phyloP scores from a whole-genome alignment of 257 asterid species.

The Solanum dulcamara region DNA sequence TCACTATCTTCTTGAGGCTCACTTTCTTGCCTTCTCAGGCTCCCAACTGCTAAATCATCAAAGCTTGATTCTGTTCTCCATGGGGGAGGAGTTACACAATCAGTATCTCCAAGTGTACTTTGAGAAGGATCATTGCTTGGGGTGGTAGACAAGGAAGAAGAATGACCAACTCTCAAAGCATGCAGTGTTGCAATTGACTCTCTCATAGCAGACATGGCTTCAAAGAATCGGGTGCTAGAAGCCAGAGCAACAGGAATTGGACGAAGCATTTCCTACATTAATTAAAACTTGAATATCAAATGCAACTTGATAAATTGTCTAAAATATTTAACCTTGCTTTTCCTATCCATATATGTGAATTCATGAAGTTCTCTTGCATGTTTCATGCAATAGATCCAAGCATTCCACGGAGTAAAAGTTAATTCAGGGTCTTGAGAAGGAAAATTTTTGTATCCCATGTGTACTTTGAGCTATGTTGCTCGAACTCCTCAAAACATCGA shows the following conservation, averaged over 20 bases:
- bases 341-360: not conserved
- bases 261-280: conserved; percentile 78
- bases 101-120: conserved; percentile 27
- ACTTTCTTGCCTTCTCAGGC: conserved; percentile 25
- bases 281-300: not conserved
- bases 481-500: not conserved
- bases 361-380: not conserved
- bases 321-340: not conserved
- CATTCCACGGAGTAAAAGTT: not conserved
- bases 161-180: conserved; percentile 62
- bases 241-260: conserved; percentile 98
- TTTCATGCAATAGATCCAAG: not conserved
- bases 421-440: not conserved
- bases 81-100: conserved; percentile 64
- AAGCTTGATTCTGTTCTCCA: conserved; percentile 67
- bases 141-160: conserved; percentile 22
- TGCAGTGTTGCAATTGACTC: conserved; percentile 86
- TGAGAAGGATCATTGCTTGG: conserved; percentile 2
- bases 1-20: conserved; percentile 22
- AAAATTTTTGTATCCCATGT: not conserved
- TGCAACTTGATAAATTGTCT: not conserved
- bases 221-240: conserved; percentile 91
- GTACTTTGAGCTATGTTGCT: not conserved
- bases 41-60: conserved; percentile 40
- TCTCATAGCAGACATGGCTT: conserved; percentile 96